Base-by-base conservation (phyloP, 2,329 filamentous ascomycete species). In the Neurospora crassa region DNA sequence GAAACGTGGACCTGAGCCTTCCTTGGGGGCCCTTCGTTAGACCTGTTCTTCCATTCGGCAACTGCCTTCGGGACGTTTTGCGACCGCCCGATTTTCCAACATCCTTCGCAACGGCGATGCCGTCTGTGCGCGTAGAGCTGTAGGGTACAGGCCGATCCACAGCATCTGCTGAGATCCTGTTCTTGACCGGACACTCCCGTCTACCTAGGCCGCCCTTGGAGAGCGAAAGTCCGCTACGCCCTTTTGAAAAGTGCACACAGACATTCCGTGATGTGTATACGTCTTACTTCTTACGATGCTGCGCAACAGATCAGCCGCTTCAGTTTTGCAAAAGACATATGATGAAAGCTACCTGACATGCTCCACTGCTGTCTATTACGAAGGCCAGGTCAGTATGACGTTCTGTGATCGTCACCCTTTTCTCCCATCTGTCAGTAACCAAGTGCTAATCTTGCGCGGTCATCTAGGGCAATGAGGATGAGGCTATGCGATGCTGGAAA, bases 341-440 rank as follows among this genome's bases (percentile, higher is more conserved):
- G 95, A 98, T 83, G 94, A 98, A 81, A 94, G 92, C 81, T 97
- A 97, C 82, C 83, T 97, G 77, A 94, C 91, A 79, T 97, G 94
- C 82, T 97, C 94, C 16, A 98, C 94, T 1, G 95, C 95, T 47
- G 92, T 97, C 70, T 97, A 97, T 83, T 97, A 97, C 81, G 96
- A 99, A 83, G 89, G 91, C 79, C 91, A 96, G 88, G 94, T 96
- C 82, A 70, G 76, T 75, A 42, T 37, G 41, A 69, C 41, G 42
- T 63, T 63, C 34, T 45, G 11, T n/a, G 37, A 24, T 18, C n/a
- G 59, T 67, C 47, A 6, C 6, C 12, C 40, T n/a, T 40, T 34
- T n/a, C n/a, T 29, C 16, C 59, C 12, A 11, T 43, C 24, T 63
- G 45, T 69, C 4, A 67, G 11, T 63, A 37, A 18, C 18, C 37